phyloP scores from a whole-genome alignment of 75 land plant species.

The Selaginella tamariscina region DNA sequence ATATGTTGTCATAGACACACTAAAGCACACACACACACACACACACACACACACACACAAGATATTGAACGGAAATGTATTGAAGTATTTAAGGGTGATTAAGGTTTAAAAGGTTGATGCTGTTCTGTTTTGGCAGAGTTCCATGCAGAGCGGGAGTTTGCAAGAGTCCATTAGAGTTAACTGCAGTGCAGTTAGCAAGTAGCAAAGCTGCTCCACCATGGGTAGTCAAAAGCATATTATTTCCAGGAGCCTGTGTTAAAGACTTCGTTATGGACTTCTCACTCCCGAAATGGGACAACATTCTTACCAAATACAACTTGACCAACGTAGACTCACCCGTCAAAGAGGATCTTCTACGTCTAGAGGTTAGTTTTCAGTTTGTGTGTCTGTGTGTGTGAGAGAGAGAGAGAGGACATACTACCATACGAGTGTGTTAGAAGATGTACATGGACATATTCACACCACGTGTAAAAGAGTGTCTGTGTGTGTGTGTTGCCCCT shows the following conservation, averaged over 20 bases:
- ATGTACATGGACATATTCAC: too few relatives aligned
- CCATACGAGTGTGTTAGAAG: too few relatives aligned
- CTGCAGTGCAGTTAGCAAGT: constrained; percentile 66
- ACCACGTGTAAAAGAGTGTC: too few relatives aligned
- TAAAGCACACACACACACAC: too few relatives aligned
- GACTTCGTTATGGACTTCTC: constrained; percentile 25
- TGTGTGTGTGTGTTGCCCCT: too few relatives aligned
- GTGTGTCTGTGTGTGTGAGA: too few relatives aligned
- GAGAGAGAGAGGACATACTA: too few relatives aligned
- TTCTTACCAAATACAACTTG: constrained; percentile 56
- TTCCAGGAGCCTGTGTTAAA: constrained; percentile 54
- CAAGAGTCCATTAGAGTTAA: constrained; percentile 64
- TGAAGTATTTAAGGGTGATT: too few relatives aligned
- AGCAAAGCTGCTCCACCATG: constrained; percentile 50
- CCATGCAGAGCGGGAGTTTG: constrained; percentile 80
- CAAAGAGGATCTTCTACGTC: constrained; percentile 54
- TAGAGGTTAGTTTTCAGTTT: constrained; percentile 76
- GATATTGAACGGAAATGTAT: too few relatives aligned
- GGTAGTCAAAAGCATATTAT: constrained; percentile 60
- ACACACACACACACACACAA: too few relatives aligned
- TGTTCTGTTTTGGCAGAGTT: constrained; percentile 40
- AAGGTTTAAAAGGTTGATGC: too few relatives aligned
- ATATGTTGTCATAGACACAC: too few relatives aligned
- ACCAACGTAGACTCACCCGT: constrained; percentile 41
- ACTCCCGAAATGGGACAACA: constrained; percentile 51